Percentiles rank a stretch among this genome's conserved stretches.
These are phyloP conservation scores for Silene conica DNA, from an alignment of 148 eudicot genomes.

Conservation along the genomic window DNA sequence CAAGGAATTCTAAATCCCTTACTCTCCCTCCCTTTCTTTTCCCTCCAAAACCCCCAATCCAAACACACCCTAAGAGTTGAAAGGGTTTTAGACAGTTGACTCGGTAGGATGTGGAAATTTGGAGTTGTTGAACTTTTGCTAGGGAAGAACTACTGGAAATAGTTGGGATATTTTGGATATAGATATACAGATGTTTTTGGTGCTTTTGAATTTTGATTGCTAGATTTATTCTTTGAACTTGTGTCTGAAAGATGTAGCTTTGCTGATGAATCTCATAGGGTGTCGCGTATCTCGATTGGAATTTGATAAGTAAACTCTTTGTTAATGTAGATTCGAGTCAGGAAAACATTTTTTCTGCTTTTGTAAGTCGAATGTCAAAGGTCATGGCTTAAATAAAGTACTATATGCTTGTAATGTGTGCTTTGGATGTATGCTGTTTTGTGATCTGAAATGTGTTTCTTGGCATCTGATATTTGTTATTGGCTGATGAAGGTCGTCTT, in stretches of 20 bases:
- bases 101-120: neutral
- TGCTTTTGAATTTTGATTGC: neutral
- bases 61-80: too few species aligned
- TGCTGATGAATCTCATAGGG: neutral
- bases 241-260: neutral
- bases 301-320: neutral
- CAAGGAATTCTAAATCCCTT: too few species aligned
- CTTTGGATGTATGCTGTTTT: neutral
- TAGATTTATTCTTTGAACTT: neutral
- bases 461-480: neutral
- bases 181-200: neutral
- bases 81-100: neutral
- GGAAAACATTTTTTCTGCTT: neutral
- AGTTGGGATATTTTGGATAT: neutral
- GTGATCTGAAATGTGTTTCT: neutral
- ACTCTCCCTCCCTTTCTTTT: too few species aligned
- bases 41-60: too few species aligned
- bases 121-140: neutral
- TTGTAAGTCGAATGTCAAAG: neutral
- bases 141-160: neutral
- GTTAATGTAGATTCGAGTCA: neutral
- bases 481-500: constrained; percentile 56
- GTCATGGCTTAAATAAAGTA: neutral
- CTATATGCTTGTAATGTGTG: neutral
- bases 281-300: neutral